These are phyloP conservation scores for Fusarium hostae DNA, from an alignment of 2,329 filamentous ascomycete genomes.

Conservation along the genomic window DNA sequence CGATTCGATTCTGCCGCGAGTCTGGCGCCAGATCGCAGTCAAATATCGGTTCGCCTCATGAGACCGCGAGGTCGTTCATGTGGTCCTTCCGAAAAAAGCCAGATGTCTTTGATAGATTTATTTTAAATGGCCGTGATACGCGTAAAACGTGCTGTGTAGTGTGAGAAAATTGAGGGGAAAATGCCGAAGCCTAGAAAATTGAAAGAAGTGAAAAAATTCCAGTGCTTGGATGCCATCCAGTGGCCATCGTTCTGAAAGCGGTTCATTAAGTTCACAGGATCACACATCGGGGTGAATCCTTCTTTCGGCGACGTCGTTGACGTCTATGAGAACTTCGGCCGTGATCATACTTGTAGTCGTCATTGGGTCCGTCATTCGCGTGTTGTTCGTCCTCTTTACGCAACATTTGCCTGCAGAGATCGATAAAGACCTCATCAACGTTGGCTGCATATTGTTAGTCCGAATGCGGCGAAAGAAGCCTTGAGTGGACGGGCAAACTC, in stretches of 20 bases:
- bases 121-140: conserved; percentile 23
- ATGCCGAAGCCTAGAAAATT: conserved; percentile 6
- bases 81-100: conserved; percentile 15
- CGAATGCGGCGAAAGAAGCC: conserved; percentile 21
- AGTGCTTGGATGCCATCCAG: conserved; percentile 31
- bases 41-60: conserved; percentile 26
- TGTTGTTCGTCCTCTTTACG: conserved; percentile 70
- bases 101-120: conserved; percentile 20
- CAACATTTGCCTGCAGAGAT: conserved; percentile 86
- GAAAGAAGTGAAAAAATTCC: conserved; percentile 19
- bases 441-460: conserved; percentile 66
- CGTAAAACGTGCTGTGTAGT: conserved; percentile 17
- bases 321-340: conserved; percentile 44
- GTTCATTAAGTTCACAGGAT: conserved; percentile 52
- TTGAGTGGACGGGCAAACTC: conserved; percentile 45
- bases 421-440: conserved; percentile 89
- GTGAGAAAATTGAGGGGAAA: conserved; percentile 7
- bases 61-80: conserved; percentile 36
- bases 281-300: conserved; percentile 54
- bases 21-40: conserved; percentile 9
- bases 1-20: conserved; percentile 4
- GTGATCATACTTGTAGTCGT: conserved; percentile 56
- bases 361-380: conserved; percentile 48
- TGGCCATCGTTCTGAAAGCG: conserved; percentile 16
- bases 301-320: conserved; percentile 47